phyloP scores from a whole-genome alignment of 169 alveolate species.

The Plasmodium sp. region DNA sequence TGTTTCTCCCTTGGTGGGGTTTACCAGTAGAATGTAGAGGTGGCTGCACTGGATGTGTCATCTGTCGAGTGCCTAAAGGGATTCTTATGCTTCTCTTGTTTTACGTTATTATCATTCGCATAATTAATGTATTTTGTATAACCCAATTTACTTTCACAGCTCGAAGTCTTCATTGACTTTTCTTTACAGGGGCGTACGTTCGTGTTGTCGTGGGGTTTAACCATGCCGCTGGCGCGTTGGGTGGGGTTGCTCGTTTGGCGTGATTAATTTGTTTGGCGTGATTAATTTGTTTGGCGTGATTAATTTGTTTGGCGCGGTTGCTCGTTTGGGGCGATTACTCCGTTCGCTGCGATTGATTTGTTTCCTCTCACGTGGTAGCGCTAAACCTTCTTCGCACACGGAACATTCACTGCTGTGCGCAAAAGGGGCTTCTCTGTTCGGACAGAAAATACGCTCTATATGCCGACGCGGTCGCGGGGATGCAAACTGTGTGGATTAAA shows the following conservation, averaged over 20 bases:
- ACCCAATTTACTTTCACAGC: constrained; percentile 32
- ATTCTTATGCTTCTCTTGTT: constrained; percentile 7
- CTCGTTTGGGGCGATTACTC: not conserved
- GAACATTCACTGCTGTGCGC: not conserved
- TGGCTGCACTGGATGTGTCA: constrained; percentile 2
- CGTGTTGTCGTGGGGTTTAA: constrained; percentile 12
- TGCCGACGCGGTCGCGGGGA: not conserved
- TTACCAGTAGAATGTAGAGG: not conserved
- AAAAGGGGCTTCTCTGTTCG: not conserved
- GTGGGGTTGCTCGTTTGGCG: not conserved
- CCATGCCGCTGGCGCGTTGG: constrained; percentile 19
- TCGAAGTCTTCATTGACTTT: constrained; percentile 72
- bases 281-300: not conserved
- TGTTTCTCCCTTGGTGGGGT: not conserved
- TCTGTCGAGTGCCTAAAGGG: constrained; percentile 30
- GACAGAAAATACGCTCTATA: not conserved
- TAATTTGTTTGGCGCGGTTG: not conserved
- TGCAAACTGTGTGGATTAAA: not conserved
- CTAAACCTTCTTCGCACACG: not conserved
- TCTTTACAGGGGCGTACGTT: constrained; percentile 12
- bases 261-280: not conserved
- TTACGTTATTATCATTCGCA: constrained; percentile 37
- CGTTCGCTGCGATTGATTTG: not conserved
- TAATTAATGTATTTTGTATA: constrained; percentile 35
- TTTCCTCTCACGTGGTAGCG: not conserved